These are phyloP conservation scores for Fusarium poae DNA, from an alignment of 2,329 filamentous ascomycete species.

Conservation along the genomic window DNA sequence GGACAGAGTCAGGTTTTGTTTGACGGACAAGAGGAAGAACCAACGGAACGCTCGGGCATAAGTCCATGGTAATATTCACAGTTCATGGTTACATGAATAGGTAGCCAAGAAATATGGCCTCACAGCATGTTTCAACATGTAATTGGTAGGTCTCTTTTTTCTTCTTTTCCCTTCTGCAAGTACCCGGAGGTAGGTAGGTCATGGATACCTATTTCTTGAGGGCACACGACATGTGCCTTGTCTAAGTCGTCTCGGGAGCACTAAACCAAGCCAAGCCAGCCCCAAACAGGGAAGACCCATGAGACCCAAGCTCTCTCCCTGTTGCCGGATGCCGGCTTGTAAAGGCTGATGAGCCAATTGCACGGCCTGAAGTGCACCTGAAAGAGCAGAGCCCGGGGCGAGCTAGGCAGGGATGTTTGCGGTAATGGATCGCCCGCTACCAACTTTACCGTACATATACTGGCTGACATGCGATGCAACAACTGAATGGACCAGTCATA, in stretches of 20 bases:
- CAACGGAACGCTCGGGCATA: conserved; percentile 28
- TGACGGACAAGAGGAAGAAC: conserved; percentile 10
- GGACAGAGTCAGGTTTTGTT: conserved; percentile 34
- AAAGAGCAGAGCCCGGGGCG: conserved; percentile 11
- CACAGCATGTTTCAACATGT: conserved; percentile 5
- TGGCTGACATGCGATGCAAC: conserved; percentile 17
- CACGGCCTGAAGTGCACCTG: conserved; percentile 9
- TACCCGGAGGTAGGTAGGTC: conserved; percentile 13
- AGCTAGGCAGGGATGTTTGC: conserved; percentile 24
- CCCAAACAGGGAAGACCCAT: conserved; percentile 28
- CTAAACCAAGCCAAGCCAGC: conserved; percentile 13
- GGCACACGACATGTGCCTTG: conserved; percentile 36
- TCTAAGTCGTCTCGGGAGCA: conserved; percentile 25
- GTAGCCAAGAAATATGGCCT: conserved; percentile 4
- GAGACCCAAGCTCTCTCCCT: conserved; percentile 20
- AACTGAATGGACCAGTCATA: conserved; percentile 28
- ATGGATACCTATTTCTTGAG: conserved; percentile 12
- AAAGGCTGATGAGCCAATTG: conserved; percentile 10
- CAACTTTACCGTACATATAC: conserved; percentile 19
- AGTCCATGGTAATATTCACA: conserved; percentile 10
- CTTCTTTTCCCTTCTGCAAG: conserved; percentile 1
- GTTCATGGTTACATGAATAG: conserved; percentile 12
- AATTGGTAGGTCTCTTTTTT: conserved; percentile 11
- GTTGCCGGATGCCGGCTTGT: conserved; percentile 36
- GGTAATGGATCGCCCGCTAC: conserved; percentile 28